Evolutionary conservation across 306 rosid species (phyloP).

Genomic region (Echinosophora koreensis): DNA sequence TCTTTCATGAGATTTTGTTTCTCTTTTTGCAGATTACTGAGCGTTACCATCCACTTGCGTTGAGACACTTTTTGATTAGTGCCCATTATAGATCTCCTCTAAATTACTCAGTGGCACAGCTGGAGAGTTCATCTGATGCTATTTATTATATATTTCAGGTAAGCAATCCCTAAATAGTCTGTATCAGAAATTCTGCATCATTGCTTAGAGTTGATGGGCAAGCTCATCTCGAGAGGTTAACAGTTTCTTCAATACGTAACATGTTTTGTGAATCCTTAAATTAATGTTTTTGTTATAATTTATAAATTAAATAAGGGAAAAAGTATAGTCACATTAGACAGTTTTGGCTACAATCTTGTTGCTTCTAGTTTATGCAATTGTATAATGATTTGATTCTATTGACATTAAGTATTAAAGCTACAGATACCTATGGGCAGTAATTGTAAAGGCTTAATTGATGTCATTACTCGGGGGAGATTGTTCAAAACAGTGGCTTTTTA

Average conservation of each 20-base stretch:
- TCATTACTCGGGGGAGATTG: constrained; percentile 8
- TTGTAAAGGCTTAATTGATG: constrained; percentile 23
- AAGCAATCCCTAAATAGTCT: constrained; percentile 34
- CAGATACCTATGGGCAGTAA: not conserved
- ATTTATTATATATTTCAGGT: constrained; percentile 90
- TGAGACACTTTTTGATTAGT: constrained; percentile 85
- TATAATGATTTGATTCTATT: constrained; percentile 8
- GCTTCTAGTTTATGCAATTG: not conserved
- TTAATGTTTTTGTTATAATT: not conserved
- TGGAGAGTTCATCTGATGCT: constrained; percentile 88
- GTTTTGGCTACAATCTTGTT: constrained; percentile 8
- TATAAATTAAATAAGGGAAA: constrained; percentile 4
- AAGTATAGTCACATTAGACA: not conserved
- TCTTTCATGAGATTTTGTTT: constrained; percentile 27
- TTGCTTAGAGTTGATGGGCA: constrained; percentile 27
- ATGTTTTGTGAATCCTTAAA: constrained; percentile 18
- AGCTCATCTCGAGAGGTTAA: constrained; percentile 37
- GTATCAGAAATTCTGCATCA: constrained; percentile 35
- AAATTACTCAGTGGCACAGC: constrained; percentile 74
- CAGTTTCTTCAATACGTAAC: constrained; percentile 3
- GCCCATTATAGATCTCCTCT: constrained; percentile 92
- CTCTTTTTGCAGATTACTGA: constrained; percentile 70
- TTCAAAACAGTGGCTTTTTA: constrained; percentile 2
- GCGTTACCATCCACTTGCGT: constrained; percentile 83
- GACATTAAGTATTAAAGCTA: constrained; percentile 8